phyloP scores from a whole-genome alignment of 106 monocot genomes.

The Phalaenopsis aphrodite region DNA sequence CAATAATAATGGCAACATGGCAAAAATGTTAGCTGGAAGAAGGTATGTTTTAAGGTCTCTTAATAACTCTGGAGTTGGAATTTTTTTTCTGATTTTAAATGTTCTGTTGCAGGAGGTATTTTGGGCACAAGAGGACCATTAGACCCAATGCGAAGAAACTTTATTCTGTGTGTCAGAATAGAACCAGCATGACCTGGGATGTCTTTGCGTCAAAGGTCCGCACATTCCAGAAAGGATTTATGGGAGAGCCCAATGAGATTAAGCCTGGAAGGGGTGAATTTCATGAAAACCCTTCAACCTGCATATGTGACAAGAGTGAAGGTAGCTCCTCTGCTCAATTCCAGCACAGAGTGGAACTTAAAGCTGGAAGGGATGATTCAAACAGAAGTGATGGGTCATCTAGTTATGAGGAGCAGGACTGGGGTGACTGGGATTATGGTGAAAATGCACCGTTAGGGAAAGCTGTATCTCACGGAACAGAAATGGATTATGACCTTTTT shows the following conservation, averaged over 20 bases:
- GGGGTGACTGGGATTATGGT: conserved; percentile 4
- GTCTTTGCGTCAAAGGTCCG: conserved; percentile 46
- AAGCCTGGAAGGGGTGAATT: conserved; percentile 66
- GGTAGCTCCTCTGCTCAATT: neutral
- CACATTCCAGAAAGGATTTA: conserved; percentile 55
- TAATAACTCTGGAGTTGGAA: neutral
- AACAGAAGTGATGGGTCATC: neutral
- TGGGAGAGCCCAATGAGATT: conserved; percentile 72
- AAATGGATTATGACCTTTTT: neutral
- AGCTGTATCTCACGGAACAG: neutral
- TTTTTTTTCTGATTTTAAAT: neutral
- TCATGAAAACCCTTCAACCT: conserved; percentile 57
- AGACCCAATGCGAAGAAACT: conserved; percentile 63
- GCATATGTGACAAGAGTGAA: conserved; percentile 28
- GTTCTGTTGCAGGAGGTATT: conserved; percentile 39
- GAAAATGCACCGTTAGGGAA: neutral
- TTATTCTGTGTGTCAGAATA: conserved; percentile 37
- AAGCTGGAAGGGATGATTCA: neutral
- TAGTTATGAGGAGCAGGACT: neutral
- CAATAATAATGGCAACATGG: conserved; percentile 97
- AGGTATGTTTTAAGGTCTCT: conserved; percentile 32
- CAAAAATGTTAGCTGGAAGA: conserved; percentile 74
- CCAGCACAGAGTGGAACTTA: neutral
- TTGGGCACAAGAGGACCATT: conserved; percentile 70
- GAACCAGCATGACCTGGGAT: conserved; percentile 50